Conservation (phyloP, 768 basidiomycete species). For the Pholiota microspora region DNA sequence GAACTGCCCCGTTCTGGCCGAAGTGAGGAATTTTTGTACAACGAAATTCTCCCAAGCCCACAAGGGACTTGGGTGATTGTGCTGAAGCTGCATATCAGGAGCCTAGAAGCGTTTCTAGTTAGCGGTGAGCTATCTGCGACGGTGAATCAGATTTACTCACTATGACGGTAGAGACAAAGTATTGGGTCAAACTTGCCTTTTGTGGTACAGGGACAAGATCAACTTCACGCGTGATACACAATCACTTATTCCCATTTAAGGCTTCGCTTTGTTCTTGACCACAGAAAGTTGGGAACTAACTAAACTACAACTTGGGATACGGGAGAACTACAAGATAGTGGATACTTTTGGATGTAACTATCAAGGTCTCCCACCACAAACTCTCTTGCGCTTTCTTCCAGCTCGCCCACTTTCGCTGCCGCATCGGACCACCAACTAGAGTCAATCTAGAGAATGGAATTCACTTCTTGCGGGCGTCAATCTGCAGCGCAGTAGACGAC, state of each 20-base stretch:
- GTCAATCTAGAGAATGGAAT: neutral
- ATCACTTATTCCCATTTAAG: conserved; percentile 17
- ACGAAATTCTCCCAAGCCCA: too few species aligned
- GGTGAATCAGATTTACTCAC: conserved; percentile 9
- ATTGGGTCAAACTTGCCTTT: conserved; percentile 17
- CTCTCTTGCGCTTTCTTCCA: too few species aligned
- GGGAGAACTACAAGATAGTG: conserved; percentile 4
- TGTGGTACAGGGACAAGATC: conserved; percentile 13
- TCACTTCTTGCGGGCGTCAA: conserved; percentile 8
- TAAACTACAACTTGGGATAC: conserved; percentile 14
- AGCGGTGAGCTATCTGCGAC: neutral
- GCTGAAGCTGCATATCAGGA: too few species aligned
- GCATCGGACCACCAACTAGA: neutral
- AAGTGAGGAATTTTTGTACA: too few species aligned
- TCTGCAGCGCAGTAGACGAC: neutral
- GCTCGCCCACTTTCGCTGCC: too few species aligned
- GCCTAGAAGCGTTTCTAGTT: neutral
- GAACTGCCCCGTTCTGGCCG: too few species aligned
- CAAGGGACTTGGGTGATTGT: too few species aligned
- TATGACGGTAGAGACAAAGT: conserved; percentile 5
- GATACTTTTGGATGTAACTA: too few species aligned
- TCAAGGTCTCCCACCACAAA: conserved; percentile 1
- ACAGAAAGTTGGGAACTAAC: conserved; percentile 22
- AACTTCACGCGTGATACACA: conserved; percentile 11
- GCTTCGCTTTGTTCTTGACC: conserved; percentile 27